phyloP scores from a whole-genome alignment of 371 early-diverging fungal genomes.

The Cokeromyces recurvatus region DNA sequence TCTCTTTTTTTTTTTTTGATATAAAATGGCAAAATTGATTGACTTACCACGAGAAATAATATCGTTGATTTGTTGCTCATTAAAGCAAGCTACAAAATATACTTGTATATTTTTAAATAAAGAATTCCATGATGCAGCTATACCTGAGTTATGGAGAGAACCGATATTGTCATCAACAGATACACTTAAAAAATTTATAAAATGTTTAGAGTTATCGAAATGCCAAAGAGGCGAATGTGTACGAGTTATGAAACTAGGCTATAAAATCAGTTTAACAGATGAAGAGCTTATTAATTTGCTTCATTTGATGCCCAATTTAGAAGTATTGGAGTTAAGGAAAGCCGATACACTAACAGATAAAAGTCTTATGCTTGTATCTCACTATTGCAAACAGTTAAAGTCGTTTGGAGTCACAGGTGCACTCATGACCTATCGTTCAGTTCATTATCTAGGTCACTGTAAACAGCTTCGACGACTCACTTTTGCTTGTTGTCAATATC shows the following conservation, averaged over 20 bases:
- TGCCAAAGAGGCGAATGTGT: slow-evolving; percentile 19
- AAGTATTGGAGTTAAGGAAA: slow-evolving; percentile 20
- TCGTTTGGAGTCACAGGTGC: slow-evolving; percentile 25
- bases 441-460: slow-evolving; percentile 32
- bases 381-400: slow-evolving; percentile 23
- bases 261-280: slow-evolving; percentile 14
- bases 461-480: slow-evolving; percentile 19
- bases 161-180: slow-evolving; percentile 4
- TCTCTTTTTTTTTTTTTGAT: not conserved
- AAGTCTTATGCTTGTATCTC: slow-evolving; percentile 24
- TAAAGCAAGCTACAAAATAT: slow-evolving; percentile 20
- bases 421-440: slow-evolving; percentile 29
- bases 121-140: slow-evolving; percentile 18
- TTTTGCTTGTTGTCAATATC: slow-evolving; percentile 21
- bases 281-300: slow-evolving; percentile 21
- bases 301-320: slow-evolving; percentile 27
- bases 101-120: slow-evolving; percentile 16
- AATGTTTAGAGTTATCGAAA: slow-evolving; percentile 11
- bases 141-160: slow-evolving; percentile 25
- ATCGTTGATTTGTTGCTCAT: slow-evolving; percentile 15
- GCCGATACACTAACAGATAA: slow-evolving; percentile 32
- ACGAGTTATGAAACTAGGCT: slow-evolving; percentile 9
- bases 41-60: slow-evolving; percentile 21
- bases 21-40: slow-evolving; percentile 12
- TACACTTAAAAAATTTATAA: slow-evolving; percentile 12